Conservation (phyloP, 2,329 filamentous ascomycete species). For the Escovopsis sp. region DNA sequence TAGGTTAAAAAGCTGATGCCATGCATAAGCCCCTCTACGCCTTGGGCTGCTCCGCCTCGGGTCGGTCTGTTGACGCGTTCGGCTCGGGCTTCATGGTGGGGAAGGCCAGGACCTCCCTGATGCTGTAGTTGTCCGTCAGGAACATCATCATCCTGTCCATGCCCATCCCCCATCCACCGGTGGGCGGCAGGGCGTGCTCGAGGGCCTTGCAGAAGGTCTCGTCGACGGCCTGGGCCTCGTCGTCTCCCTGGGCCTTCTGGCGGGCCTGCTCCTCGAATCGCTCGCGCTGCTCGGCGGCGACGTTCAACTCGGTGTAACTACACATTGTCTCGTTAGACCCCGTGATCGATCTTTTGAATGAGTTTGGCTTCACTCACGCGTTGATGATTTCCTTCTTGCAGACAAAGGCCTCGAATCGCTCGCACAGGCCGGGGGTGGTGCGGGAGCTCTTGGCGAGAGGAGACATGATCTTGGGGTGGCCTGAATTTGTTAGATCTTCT, state of each 20-base stretch:
- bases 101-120: constrained; percentile 93
- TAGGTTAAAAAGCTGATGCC: neutral
- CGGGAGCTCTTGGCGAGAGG: constrained; percentile 94
- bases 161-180: constrained; percentile 92
- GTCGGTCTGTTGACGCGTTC: neutral
- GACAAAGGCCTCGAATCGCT: constrained; percentile 95
- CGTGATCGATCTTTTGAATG: too few species aligned
- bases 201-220: constrained; percentile 88
- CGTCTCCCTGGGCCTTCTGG: constrained; percentile 93
- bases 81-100: constrained; percentile 94
- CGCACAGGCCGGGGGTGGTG: constrained; percentile 66
- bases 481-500: neutral
- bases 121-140: constrained; percentile 82
- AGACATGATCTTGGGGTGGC: constrained; percentile 64
- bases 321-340: neutral
- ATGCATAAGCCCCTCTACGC: neutral
- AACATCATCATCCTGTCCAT: constrained; percentile 93
- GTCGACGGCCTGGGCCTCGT: constrained; percentile 90
- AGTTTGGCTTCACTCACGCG: constrained; percentile 30
- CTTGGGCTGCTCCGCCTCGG: neutral
- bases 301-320: constrained; percentile 77
- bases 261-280: constrained; percentile 80
- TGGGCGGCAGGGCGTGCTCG: constrained; percentile 84
- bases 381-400: constrained; percentile 70
- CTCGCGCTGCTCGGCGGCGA: constrained; percentile 85